These are phyloP conservation scores for Chamaecrista fasciculata DNA, from an alignment of 306 rosid species.

Conservation along the genomic window DNA sequence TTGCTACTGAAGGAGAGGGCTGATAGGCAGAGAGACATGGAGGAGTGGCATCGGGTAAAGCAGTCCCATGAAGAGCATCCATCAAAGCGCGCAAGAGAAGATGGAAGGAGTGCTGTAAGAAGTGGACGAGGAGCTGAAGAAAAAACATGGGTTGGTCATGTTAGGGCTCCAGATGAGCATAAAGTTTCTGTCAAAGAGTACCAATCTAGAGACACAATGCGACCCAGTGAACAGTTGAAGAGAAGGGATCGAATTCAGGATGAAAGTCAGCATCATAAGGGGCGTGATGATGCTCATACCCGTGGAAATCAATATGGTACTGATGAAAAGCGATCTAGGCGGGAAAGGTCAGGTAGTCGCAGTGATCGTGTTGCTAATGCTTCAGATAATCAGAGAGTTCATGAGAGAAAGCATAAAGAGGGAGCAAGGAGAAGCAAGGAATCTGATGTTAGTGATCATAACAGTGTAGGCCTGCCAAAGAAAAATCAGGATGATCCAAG, in stretches of 20 bases:
- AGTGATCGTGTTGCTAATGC: slow-evolving; percentile 65
- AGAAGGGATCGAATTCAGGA: slow-evolving; percentile 77
- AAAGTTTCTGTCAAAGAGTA: slow-evolving; percentile 74
- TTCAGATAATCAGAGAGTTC: slow-evolving; percentile 62
- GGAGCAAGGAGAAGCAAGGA: slow-evolving; percentile 74
- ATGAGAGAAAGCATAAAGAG: slow-evolving; percentile 73
- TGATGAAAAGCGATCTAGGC: slow-evolving; percentile 78
- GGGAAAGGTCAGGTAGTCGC: slow-evolving; percentile 72
- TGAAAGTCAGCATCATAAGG: slow-evolving; percentile 65
- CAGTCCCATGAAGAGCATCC: slow-evolving; percentile 74
- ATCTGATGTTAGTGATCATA: slow-evolving; percentile 53
- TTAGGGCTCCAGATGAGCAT: slow-evolving; percentile 66
- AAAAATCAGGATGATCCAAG: slow-evolving; percentile 72
- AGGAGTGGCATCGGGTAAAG: slow-evolving; percentile 82
- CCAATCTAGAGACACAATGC: slow-evolving; percentile 58
- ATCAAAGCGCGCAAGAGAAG: slow-evolving; percentile 83
- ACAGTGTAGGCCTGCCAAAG: slow-evolving; percentile 50
- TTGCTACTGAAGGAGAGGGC: slow-evolving; percentile 75
- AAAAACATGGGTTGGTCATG: slow-evolving; percentile 74
- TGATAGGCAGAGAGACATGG: slow-evolving; percentile 84
- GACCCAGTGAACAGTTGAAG: slow-evolving; percentile 72
- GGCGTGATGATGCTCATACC: slow-evolving; percentile 60
- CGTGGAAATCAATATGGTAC: slow-evolving; percentile 60
- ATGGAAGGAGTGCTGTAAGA: slow-evolving; percentile 66
- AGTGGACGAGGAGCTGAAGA: slow-evolving; percentile 77